These are phyloP conservation scores for Calonectria fujianensis DNA, from an alignment of 2,329 filamentous ascomycete species.

Conservation along the genomic window DNA sequence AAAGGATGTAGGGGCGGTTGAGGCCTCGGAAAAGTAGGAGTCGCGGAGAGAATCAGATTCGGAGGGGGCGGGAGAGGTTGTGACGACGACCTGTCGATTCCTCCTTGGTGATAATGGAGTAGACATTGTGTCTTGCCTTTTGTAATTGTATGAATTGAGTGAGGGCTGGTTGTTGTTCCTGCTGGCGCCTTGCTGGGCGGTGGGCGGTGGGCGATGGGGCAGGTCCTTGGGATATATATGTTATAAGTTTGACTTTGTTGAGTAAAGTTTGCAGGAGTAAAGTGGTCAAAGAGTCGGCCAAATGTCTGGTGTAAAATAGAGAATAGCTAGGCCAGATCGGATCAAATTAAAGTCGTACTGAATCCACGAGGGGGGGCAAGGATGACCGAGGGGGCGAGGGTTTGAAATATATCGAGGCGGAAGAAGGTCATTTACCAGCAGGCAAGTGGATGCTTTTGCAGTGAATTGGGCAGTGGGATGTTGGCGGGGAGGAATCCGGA, in stretches of 20 bases:
- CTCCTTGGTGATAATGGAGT: constrained; percentile 49
- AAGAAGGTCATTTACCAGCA: constrained; percentile 36
- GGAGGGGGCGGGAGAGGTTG: constrained; percentile 51
- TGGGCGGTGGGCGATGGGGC: constrained; percentile 32
- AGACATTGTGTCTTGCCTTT: constrained; percentile 45
- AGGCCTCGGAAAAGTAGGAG: constrained; percentile 55
- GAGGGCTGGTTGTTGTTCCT: constrained; percentile 26
- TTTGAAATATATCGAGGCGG: constrained; percentile 50
- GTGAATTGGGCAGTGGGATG: constrained; percentile 51
- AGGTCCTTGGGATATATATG: constrained; percentile 16
- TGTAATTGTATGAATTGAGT: constrained; percentile 30
- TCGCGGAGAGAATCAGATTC: constrained; percentile 54
- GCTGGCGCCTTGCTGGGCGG: constrained; percentile 28
- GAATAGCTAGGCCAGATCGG: constrained; percentile 30
- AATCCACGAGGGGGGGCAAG: constrained; percentile 38
- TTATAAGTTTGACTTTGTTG: constrained; percentile 19
- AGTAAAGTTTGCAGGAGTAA: constrained; percentile 30
- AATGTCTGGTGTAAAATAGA: constrained; percentile 35
- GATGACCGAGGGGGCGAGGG: constrained; percentile 42
- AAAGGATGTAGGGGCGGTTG: constrained; percentile 56
- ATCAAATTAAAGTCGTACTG: constrained; percentile 39
- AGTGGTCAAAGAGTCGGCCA: constrained; percentile 30
- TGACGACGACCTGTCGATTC: constrained; percentile 53
- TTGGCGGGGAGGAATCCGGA: constrained; percentile 47
- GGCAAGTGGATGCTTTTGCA: constrained; percentile 46